Evolutionary conservation across 257 asterid species (phyloP).

Genomic region (Primulina huaijiensis): DNA sequence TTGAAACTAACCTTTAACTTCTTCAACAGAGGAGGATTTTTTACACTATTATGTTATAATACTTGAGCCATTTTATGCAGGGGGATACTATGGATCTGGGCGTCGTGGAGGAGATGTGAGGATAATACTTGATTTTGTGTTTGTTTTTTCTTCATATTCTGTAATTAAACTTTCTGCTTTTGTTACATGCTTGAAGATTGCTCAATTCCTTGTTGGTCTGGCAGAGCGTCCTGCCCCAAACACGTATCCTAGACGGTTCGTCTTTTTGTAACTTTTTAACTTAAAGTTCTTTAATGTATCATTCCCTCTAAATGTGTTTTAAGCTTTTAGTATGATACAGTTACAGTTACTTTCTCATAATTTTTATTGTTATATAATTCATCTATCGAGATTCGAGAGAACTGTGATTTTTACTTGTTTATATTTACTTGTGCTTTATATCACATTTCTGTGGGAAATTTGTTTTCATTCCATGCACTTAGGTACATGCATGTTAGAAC

Average conservation of each 20-base stretch:
- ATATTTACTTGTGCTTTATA: neutral
- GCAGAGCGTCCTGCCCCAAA: slow-evolving; percentile 77
- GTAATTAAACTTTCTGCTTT: slow-evolving; percentile 15
- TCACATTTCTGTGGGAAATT: neutral
- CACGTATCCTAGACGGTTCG: slow-evolving; percentile 78
- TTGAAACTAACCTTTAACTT: slow-evolving; percentile 25
- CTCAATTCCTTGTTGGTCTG: slow-evolving; percentile 90
- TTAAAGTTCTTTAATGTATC: slow-evolving; percentile 8
- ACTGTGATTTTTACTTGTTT: neutral
- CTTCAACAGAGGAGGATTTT: slow-evolving; percentile 21
- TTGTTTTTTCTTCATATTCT: slow-evolving; percentile 21
- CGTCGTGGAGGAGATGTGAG: slow-evolving; percentile 97
- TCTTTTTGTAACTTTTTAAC: slow-evolving; percentile 19
- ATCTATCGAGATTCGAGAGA: neutral
- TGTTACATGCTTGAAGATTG: slow-evolving; percentile 50
- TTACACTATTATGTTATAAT: slow-evolving; percentile 15
- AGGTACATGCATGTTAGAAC: neutral
- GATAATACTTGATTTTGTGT: slow-evolving; percentile 26
- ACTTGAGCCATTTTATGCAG: slow-evolving; percentile 40
- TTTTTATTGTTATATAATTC: slow-evolving; percentile 1
- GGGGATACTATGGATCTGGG: slow-evolving; percentile 99
- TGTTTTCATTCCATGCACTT: neutral
- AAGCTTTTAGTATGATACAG: slow-evolving; percentile 2
- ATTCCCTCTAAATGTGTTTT: slow-evolving; percentile 16
- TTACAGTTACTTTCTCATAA: neutral